phyloP scores from a whole-genome alignment of 805 yeast genomes.

The Candida odintsovae region DNA sequence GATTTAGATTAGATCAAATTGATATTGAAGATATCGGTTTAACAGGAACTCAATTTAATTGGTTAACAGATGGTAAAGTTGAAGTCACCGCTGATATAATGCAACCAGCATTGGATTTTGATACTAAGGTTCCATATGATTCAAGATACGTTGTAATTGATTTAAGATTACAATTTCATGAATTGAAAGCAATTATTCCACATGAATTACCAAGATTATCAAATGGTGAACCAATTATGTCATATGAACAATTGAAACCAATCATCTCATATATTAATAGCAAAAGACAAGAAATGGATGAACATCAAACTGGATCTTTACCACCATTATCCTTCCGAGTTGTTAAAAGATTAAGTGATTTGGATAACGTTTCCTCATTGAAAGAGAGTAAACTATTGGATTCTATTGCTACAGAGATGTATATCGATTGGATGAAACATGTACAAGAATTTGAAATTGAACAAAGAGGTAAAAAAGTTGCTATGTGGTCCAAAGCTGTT shows the following conservation, averaged over 20 bases:
- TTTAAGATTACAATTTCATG: constrained; percentile 56
- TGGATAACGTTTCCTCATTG: constrained; percentile 33
- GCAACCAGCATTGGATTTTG: constrained; percentile 48
- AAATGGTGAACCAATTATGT: constrained; percentile 48
- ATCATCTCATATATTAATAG: constrained; percentile 57
- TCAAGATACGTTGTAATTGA: constrained; percentile 60
- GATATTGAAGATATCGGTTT: constrained; percentile 32
- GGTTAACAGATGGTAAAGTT: constrained; percentile 68
- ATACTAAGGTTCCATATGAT: constrained; percentile 12
- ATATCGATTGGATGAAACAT: constrained; percentile 49
- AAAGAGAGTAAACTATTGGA: constrained; percentile 44
- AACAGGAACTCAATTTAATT: constrained; percentile 42
- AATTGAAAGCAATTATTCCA: constrained; percentile 53
- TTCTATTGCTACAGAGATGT: constrained; percentile 47
- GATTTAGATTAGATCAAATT: constrained; percentile 37
- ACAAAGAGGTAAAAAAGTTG: constrained; percentile 38
- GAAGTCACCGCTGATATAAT: constrained; percentile 68
- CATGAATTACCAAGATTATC: constrained; percentile 44
- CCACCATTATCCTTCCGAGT: constrained; percentile 34
- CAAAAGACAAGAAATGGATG: constrained; percentile 23
- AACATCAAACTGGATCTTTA: constrained; percentile 21
- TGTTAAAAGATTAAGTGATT: constrained; percentile 39
- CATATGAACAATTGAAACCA: constrained; percentile 54
- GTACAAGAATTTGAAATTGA: constrained; percentile 48
- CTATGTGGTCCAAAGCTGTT: constrained; percentile 52